Evolutionary conservation across 257 asterid species (phyloP).

Genomic region (Marsdenia floribunda): DNA sequence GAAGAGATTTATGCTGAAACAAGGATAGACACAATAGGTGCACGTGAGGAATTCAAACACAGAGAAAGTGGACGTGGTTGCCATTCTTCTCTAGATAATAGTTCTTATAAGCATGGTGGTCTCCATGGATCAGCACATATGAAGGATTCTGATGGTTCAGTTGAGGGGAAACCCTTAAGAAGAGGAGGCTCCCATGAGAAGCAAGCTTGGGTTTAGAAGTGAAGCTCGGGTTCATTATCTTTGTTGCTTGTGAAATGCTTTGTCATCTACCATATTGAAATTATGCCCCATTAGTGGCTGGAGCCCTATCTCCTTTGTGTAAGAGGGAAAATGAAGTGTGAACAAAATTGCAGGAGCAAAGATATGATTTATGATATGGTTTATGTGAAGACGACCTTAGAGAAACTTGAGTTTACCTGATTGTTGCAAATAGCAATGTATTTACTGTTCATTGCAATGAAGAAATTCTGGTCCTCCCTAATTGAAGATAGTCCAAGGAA

Average conservation of each 20-base stretch:
- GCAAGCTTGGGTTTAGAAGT: conserved; percentile 96
- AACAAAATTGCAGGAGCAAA: conserved; percentile 33
- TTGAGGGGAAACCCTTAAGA: conserved; percentile 60
- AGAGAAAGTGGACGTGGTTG: conserved; percentile 52
- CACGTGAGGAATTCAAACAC: conserved; percentile 47
- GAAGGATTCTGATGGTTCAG: conserved; percentile 59
- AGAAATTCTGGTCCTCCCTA: conserved; percentile 36
- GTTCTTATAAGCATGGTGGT: conserved; percentile 65
- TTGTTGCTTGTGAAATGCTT: conserved; percentile 30
- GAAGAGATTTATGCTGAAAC: conserved; percentile 62
- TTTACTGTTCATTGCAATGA: conserved; percentile 47
- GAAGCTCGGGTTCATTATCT: conserved; percentile 68
- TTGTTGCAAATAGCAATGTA: conserved; percentile 35
- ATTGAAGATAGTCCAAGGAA: conserved; percentile 30
- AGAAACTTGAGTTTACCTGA: conserved; percentile 31
- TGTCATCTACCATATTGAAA: conserved; percentile 40
- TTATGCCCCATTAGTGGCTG: conserved; percentile 32
- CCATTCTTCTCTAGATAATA: conserved; percentile 56
- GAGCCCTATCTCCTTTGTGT: conserved; percentile 30
- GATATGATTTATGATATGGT: too few species aligned
- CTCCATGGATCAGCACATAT: conserved; percentile 57
- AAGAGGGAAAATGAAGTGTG: too few species aligned
- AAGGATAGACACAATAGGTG: conserved; percentile 35
- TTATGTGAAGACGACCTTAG: conserved; percentile 35
- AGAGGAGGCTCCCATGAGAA: conserved; percentile 77